Percentiles rank a stretch among this genome's conserved stretches.
phyloP scores from a whole-genome alignment of 768 basidiomycete genomes.

The Panaeolus cyanescens region DNA sequence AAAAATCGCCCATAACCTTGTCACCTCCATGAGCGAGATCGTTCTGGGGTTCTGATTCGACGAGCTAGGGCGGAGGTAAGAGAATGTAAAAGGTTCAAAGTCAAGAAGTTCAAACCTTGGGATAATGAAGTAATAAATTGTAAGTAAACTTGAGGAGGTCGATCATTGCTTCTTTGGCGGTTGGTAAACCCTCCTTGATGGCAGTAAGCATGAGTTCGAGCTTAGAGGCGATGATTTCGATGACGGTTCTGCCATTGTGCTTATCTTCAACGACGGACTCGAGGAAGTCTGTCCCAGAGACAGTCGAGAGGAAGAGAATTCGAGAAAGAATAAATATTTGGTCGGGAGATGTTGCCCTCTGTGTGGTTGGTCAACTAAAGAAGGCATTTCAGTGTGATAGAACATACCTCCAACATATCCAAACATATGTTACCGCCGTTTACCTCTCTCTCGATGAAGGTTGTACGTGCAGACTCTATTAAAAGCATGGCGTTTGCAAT shows the following conservation, averaged over 20 bases:
- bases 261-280: conserved; percentile 67
- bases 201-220: conserved; percentile 55
- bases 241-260: conserved; percentile 52
- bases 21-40: conserved; percentile 29
- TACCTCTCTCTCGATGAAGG: conserved; percentile 58
- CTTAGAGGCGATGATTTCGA: conserved; percentile 63
- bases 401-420: conserved; percentile 58
- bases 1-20: conserved; percentile 71
- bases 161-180: conserved; percentile 71
- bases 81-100: neutral
- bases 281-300: conserved; percentile 51
- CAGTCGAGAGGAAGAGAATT: conserved; percentile 75
- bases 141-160: conserved; percentile 87
- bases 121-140: conserved; percentile 81
- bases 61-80: conserved; percentile 29
- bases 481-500: conserved; percentile 82
- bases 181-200: conserved; percentile 51
- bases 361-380: conserved; percentile 6
- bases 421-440: conserved; percentile 62
- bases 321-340: conserved; percentile 75
- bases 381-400: neutral
- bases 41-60: conserved; percentile 48
- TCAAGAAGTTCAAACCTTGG: conserved; percentile 51
- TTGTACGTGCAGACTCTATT: conserved; percentile 59
- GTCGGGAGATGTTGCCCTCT: conserved; percentile 67